Evolutionary conservation across 345 rosid genomes (phyloP), one percentile per base, ranked within the genome.

Genomic region (Camelina sativa): DNA sequence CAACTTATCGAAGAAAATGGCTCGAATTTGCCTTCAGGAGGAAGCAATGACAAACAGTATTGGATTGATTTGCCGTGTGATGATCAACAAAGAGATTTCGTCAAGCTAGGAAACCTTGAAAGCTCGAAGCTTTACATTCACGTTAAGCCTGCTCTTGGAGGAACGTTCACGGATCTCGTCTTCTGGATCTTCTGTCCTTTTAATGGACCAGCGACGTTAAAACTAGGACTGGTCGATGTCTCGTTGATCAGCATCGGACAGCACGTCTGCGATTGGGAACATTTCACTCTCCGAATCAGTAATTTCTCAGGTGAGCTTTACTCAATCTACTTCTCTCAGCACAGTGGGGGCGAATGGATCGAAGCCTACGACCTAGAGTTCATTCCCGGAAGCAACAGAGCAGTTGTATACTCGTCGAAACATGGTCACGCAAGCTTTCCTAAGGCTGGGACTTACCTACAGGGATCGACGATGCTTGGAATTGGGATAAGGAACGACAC

Each of bases 211-310:
- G 96, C 85, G 7, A 88, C 89, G 12, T 80, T 94, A 53, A 91
- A 90, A 66, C 67, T 87, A 9, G 93, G 95, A 67, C 64, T 75
- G 0, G 3, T 85, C 65, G 85, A 68, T 46, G 8, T 88, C 63
- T 32, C 87, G 15, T 79, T 94, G 50, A 63, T 82, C 74, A 82
- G 75, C 65, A 83, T 87, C 10, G 98, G 98, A 7, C 92, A 90
- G 80, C 97, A 91, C 77, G 90, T 92, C 4, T 86, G 92, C n/a
- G 97, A 94, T 41, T 91, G 97, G 97, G 98, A 91, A 79, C 97
- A 94, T 79, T 86, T 87, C 76, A 94, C 98, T 68, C 91, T 94
- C 65, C 82, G 98, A 2, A 79, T 90, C 72, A 72, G 93, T 85
- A 94, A 91, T 84, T 91, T 90, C 61, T 83, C 84, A 0, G 93